A percentile compares a stretch with the other conserved stretches of the same genome.
Evolutionary conservation across 208 protist genomes (phyloP).

Genomic region (Porcisia hertigi): DNA sequence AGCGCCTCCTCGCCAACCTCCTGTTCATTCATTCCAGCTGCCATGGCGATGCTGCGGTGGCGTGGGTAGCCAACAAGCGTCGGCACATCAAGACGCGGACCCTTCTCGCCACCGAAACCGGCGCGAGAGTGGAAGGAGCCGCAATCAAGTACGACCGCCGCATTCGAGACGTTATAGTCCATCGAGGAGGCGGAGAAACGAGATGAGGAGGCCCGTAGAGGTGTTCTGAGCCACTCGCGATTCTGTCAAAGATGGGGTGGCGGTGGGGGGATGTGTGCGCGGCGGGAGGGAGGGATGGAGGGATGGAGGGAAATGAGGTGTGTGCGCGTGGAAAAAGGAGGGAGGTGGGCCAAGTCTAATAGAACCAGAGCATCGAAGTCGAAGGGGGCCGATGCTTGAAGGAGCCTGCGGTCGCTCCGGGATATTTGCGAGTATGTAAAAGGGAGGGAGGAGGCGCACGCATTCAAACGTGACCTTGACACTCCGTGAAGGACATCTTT

Average conservation of each 20-base stretch:
- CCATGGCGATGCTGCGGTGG: conserved; percentile 91
- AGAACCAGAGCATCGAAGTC: not conserved
- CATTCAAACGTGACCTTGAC: not conserved
- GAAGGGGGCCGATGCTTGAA: not conserved
- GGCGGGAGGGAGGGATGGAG: too few species aligned
- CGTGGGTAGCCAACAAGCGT: conserved; percentile 87
- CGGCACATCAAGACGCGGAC: conserved; percentile 86
- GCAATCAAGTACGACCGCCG: conserved; percentile 78
- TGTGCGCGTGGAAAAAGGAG: not conserved
- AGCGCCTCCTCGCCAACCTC: conserved; percentile 88
- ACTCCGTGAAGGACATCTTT: too few species aligned
- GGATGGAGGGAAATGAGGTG: not conserved
- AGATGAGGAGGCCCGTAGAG: not conserved
- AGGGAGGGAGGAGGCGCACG: not conserved
- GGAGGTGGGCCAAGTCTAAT: not conserved
- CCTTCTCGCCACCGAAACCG: conserved; percentile 85
- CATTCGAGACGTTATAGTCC: conserved; percentile 28
- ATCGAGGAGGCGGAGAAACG: conserved; percentile 1
- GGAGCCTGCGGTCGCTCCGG: not conserved
- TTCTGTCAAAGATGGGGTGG: too few species aligned
- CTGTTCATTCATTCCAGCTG: conserved; percentile 88
- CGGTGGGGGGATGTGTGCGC: not conserved
- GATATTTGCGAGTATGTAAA: not conserved
- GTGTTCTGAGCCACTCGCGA: not conserved
- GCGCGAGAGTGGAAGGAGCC: conserved; percentile 80